A percentile compares a stretch with the other conserved stretches of the same genome.
Conservation (phyloP, 306 rosid genomes). For the Quercus engelmannii region DNA sequence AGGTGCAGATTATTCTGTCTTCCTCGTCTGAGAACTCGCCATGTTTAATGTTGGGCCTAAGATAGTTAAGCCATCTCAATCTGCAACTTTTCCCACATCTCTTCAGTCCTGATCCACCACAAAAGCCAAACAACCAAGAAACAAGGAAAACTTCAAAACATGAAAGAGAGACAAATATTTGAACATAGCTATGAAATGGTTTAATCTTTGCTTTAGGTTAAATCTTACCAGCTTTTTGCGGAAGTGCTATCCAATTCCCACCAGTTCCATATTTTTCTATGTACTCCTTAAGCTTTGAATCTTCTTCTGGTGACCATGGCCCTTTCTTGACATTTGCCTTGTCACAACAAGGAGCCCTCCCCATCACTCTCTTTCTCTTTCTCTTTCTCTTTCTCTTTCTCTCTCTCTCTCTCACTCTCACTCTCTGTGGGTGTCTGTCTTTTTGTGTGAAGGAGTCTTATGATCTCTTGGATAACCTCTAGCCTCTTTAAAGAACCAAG, state of each 20-base stretch:
- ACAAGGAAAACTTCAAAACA: not conserved
- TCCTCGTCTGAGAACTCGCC: slow-evolving; percentile 95
- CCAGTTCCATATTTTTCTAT: slow-evolving; percentile 83
- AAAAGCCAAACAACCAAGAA: not conserved
- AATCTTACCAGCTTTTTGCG: slow-evolving; percentile 81
- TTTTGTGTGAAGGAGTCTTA: not conserved
- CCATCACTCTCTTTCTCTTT: slow-evolving; percentile 48
- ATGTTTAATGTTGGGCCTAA: slow-evolving; percentile 89
- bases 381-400: slow-evolving; percentile 14
- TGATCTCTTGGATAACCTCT: not conserved
- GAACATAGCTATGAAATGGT: not conserved
- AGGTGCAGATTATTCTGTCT: slow-evolving; percentile 79
- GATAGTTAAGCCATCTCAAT: slow-evolving; percentile 94
- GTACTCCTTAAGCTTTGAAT: slow-evolving; percentile 71
- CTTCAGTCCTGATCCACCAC: slow-evolving; percentile 59
- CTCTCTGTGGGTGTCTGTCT: not conserved
- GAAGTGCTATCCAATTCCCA: slow-evolving; percentile 95
- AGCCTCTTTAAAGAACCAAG: not conserved
- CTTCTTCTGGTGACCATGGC: slow-evolving; percentile 98
- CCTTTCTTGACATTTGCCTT: slow-evolving; percentile 96
- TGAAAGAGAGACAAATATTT: not conserved
- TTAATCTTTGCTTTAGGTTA: not conserved
- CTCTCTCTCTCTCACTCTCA: slow-evolving; percentile 7
- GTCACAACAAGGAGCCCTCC: slow-evolving; percentile 98
- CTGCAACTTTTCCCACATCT: slow-evolving; percentile 97